phyloP scores from a whole-genome alignment of 495 filamentous ascomycete genomes.

The Aspergillus biplanus region DNA sequence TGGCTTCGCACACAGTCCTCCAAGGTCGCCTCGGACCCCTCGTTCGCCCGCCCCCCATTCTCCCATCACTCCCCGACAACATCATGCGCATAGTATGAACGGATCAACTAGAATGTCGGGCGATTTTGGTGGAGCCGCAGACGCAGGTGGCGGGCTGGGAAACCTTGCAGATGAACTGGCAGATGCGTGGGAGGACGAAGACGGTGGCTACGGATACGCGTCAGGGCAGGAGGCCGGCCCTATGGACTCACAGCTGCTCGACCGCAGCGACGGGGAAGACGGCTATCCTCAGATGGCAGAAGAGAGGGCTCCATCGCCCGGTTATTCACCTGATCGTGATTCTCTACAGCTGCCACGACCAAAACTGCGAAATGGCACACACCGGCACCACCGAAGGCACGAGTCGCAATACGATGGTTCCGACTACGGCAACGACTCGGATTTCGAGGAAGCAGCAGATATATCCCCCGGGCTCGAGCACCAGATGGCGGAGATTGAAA shows the following conservation, averaged over 20 bases:
- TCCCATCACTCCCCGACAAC: conserved; percentile 60
- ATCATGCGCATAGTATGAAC: conserved; percentile 56
- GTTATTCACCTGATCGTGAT: conserved; percentile 32
- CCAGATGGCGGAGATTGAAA: conserved; percentile 77
- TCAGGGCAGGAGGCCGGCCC: conserved; percentile 44
- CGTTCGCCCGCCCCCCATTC: conserved; percentile 64
- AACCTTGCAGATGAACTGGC: conserved; percentile 80
- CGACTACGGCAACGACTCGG: conserved; percentile 69
- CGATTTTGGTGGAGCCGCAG: conserved; percentile 46
- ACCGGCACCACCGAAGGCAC: conserved; percentile 48
- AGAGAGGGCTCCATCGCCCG: conserved; percentile 32
- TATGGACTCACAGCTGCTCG: conserved; percentile 37
- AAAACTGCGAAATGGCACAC: conserved; percentile 35
- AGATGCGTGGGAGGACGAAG: conserved; percentile 64
- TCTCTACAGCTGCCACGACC: conserved; percentile 34
- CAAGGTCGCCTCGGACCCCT: conserved; percentile 38
- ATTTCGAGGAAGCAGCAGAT: conserved; percentile 66
- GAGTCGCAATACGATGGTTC: conserved; percentile 61
- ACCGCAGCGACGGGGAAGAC: conserved; percentile 41
- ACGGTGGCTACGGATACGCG: conserved; percentile 50
- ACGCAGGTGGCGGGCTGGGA: conserved; percentile 65
- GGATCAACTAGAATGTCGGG: conserved; percentile 49
- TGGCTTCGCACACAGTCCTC: conserved; percentile 46
- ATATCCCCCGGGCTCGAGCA: conserved; percentile 74
- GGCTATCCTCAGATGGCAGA: conserved; percentile 35